phyloP scores from a whole-genome alignment of 768 basidiomycete species.

The Lentinula sp. region DNA sequence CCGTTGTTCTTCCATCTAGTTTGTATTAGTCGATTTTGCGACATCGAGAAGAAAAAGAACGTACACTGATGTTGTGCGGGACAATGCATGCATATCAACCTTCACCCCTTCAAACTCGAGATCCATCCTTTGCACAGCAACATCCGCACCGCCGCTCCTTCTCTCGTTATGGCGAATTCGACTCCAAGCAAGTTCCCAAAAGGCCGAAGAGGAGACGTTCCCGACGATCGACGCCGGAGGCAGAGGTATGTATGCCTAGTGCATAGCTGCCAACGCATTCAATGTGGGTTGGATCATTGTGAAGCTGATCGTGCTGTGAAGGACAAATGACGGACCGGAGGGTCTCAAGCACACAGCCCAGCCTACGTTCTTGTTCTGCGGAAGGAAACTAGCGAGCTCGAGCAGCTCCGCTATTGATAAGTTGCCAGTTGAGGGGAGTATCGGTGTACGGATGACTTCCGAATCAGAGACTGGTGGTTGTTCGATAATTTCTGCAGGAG shows the following conservation, averaged over 20 bases:
- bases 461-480: no score
- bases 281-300: neutral
- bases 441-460: neutral
- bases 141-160: slow-evolving; percentile 8
- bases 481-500: neutral
- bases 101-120: slow-evolving; percentile 12
- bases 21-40: neutral
- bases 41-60: neutral
- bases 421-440: neutral
- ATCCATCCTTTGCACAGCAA: slow-evolving; percentile 17
- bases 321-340: neutral
- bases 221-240: slow-evolving; percentile 17
- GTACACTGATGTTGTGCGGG: neutral
- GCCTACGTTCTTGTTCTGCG: neutral
- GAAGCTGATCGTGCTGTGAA: neutral
- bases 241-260: slow-evolving; percentile 10
- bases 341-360: neutral
- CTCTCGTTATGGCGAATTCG: no score
- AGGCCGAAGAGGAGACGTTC: slow-evolving; percentile 13
- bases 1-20: slow-evolving; percentile 12
- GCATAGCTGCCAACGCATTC: slow-evolving; percentile 16
- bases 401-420: neutral
- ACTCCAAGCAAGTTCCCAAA: slow-evolving; percentile 10
- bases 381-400: neutral
- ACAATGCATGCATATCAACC: slow-evolving; percentile 18